phyloP scores from a whole-genome alignment of 768 basidiomycete species.

The Suillus clintonianus region DNA sequence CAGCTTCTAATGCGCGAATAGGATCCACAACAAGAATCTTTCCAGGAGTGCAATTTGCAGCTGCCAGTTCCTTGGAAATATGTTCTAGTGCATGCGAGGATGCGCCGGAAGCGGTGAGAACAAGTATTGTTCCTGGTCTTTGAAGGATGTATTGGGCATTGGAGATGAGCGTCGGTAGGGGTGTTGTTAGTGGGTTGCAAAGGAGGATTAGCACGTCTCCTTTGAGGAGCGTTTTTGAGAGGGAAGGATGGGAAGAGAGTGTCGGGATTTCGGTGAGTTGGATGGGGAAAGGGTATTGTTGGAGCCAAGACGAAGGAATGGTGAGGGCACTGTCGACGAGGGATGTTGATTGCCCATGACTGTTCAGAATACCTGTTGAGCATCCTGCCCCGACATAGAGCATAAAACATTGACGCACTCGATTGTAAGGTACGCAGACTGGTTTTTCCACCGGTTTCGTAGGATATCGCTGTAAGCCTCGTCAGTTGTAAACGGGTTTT shows the following conservation, averaged over 20 bases:
- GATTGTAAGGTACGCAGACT: conserved; percentile 23
- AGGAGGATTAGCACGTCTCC: conserved; percentile 69
- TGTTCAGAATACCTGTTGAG: conserved; percentile 1
- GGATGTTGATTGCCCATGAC: conserved; percentile 24
- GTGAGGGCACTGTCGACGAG: conserved; percentile 28
- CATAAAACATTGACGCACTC: conserved; percentile 23
- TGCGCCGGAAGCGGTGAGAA: conserved; percentile 36
- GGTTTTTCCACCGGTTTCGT: conserved; percentile 50
- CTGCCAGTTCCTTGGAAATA: conserved; percentile 22
- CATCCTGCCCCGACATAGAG: background rate
- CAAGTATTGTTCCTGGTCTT: conserved; percentile 46
- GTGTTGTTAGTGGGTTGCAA: conserved; percentile 58
- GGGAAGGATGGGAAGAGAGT: conserved; percentile 16
- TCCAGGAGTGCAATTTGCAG: conserved; percentile 26
- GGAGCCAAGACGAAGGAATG: conserved; percentile 56
- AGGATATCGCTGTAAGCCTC: conserved; percentile 42
- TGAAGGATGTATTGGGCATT: conserved; percentile 28
- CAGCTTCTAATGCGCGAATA: conserved; percentile 54
- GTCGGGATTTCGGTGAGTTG: conserved; percentile 45
- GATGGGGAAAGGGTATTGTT: conserved; percentile 53
- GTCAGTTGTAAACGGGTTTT: conserved; percentile 69
- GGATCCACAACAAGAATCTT: conserved; percentile 56
- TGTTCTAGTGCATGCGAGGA: conserved; percentile 15
- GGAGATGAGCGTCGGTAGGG: conserved; percentile 39
- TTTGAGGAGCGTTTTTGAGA: conserved; percentile 25